These are phyloP conservation scores for Coemansia sp. DNA, from an alignment of 192 early-diverging fungal genomes.

Conservation along the genomic window DNA sequence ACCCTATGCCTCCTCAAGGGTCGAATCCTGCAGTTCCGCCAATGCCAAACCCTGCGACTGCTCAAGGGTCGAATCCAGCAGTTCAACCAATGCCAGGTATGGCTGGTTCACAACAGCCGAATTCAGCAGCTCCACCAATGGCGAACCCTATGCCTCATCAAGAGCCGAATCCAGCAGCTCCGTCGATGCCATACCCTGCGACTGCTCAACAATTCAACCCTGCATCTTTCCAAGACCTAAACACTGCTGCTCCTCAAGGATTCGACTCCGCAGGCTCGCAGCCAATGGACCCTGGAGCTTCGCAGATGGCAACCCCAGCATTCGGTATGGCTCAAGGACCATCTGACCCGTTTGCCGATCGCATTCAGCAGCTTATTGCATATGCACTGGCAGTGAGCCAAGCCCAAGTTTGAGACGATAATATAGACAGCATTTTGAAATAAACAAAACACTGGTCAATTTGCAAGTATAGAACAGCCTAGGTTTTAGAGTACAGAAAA, in stretches of 20 bases:
- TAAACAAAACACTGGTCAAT: background rate
- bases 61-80: background rate
- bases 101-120: background rate
- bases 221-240: background rate
- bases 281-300: background rate
- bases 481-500: background rate
- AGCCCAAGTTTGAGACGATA: constrained; percentile 8
- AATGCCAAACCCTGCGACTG: background rate
- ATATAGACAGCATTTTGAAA: background rate
- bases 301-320: background rate
- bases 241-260: background rate
- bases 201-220: background rate
- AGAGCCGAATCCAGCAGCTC: background rate
- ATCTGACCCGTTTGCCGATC: background rate
- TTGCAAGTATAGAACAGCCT: background rate
- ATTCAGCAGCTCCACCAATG: background rate
- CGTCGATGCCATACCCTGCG: background rate
- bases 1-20: background rate
- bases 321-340: background rate
- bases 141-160: background rate
- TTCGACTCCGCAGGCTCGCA: background rate
- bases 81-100: background rate
- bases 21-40: background rate
- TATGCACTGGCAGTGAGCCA: constrained; percentile 29
- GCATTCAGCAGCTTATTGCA: constrained; percentile 28